Conservation (phyloP, 495 filamentous ascomycete species). For the Aspergillus affinis region DNA sequence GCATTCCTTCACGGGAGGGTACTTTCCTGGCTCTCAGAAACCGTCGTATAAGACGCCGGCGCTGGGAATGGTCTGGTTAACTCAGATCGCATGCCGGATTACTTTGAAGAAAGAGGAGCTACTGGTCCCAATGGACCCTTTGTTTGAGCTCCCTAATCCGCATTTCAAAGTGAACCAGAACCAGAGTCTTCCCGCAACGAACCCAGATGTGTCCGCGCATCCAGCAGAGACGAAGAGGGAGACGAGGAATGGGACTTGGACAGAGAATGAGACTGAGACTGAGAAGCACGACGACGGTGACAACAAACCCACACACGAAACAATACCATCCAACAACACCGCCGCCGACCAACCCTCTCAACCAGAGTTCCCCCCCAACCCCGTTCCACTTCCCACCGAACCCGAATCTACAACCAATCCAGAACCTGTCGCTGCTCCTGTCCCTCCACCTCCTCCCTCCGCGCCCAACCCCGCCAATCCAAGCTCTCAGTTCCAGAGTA, state of each 20-base stretch:
- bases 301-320: background rate
- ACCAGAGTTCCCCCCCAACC: background rate
- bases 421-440: background rate
- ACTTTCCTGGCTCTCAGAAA: conserved; percentile 9
- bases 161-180: background rate
- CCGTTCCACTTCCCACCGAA: background rate
- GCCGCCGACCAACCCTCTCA: background rate
- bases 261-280: background rate
- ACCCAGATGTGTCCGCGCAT: background rate
- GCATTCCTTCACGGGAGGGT: background rate
- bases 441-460: background rate
- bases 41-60: conserved; percentile 72
- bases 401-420: background rate
- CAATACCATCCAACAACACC: background rate
- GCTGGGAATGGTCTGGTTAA: conserved; percentile 86
- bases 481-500: background rate
- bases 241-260: background rate
- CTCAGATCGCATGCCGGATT: conserved; percentile 78
- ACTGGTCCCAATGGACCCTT: background rate
- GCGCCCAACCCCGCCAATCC: background rate
- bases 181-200: background rate
- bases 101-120: conserved; percentile 64
- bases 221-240: background rate
- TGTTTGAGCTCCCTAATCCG: background rate
- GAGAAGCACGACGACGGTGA: background rate